These are phyloP conservation scores for Apiotrichum laibachii DNA, from an alignment of 1,284 basidiomycete species.

Conservation along the genomic window DNA sequence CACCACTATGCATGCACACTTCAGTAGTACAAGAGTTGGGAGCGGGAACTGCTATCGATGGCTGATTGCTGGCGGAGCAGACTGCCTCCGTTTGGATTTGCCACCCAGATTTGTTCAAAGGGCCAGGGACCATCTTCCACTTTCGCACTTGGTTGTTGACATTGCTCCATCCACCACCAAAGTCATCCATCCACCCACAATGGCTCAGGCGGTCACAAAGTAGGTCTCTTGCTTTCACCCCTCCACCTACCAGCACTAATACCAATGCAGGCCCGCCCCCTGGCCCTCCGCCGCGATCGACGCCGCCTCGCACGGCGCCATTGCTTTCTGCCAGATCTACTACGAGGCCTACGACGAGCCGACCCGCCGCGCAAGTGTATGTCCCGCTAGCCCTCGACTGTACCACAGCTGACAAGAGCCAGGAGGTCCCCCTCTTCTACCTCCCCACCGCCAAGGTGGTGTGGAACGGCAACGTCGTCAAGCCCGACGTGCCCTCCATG, in stretches of 20 bases:
- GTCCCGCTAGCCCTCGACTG: no score
- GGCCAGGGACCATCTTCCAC: no score
- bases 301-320: constrained; percentile 46
- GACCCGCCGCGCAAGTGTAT: constrained; percentile 32
- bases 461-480: constrained; percentile 46
- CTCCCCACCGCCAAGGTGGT: constrained; percentile 41
- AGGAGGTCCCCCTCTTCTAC: constrained; percentile 43
- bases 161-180: not conserved
- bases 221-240: not conserved
- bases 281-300: constrained; percentile 43
- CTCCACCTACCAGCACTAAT: not conserved
- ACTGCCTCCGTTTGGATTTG: no score
- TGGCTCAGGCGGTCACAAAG: constrained; percentile 11
- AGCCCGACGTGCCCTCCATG: constrained; percentile 24
- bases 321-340: constrained; percentile 47
- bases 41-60: no score
- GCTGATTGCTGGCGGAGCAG: no score
- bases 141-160: no score
- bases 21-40: not conserved
- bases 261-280: constrained; percentile 13
- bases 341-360: constrained; percentile 49
- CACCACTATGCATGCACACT: constrained; percentile 2
- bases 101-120: no score
- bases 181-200: constrained; percentile 10
- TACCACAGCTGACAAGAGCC: constrained; percentile 2